Evolutionary conservation across 164 flowering plant genomes (phyloP).

Genomic region (Brasenia schreberi): DNA sequence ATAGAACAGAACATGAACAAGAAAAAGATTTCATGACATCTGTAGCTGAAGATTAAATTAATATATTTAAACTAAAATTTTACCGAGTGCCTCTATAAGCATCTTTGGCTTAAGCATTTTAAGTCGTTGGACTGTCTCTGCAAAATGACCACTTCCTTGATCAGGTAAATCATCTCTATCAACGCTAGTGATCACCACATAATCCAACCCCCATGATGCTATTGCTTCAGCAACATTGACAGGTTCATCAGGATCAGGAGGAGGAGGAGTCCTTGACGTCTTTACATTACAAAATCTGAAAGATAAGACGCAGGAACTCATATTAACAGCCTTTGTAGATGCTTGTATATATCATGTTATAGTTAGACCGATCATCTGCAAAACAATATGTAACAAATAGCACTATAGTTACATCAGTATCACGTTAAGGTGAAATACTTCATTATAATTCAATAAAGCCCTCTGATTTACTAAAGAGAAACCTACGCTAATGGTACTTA

Average conservation of each 20-base stretch:
- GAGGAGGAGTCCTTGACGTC: constrained; percentile 93
- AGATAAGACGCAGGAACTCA: neutral
- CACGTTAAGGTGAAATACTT: too few relatives aligned
- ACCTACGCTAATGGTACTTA: too few relatives aligned
- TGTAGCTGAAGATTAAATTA: too few relatives aligned
- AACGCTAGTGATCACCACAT: constrained; percentile 94
- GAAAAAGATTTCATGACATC: neutral
- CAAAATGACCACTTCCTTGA: constrained; percentile 96
- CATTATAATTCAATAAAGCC: too few relatives aligned
- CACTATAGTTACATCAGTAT: too few relatives aligned
- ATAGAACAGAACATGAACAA: neutral
- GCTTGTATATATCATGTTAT: too few relatives aligned
- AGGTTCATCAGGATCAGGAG: constrained; percentile 89
- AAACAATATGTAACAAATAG: too few relatives aligned
- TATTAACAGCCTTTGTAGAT: neutral
- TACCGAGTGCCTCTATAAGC: constrained; percentile 97
- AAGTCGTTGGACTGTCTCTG: constrained; percentile 82
- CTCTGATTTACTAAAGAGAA: too few relatives aligned
- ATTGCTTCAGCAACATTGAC: constrained; percentile 92
- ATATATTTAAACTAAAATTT: constrained; percentile 3
- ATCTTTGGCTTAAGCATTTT: constrained; percentile 69
- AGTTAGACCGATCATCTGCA: too few relatives aligned
- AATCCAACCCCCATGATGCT: constrained; percentile 98
- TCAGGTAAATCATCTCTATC: constrained; percentile 93
- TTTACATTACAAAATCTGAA: constrained; percentile 95